Base-by-base conservation (phyloP, 1,284 basidiomycete genomes). In the Testicularia cyperi region DNA sequence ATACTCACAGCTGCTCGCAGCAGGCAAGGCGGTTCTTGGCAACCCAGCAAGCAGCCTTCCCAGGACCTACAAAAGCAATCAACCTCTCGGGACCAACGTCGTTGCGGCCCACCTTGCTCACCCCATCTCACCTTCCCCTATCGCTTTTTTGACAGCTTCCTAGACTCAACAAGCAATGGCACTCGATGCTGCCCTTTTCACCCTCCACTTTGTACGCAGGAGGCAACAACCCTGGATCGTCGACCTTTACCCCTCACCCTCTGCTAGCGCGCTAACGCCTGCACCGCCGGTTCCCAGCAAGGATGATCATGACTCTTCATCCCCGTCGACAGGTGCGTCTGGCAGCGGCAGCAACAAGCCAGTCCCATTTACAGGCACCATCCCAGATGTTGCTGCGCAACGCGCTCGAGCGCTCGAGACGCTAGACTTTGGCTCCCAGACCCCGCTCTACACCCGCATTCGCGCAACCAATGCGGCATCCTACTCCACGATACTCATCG, bases 121-220 rank as follows among this genome's bases (percentile, higher is more conserved):
- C n/a, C n/a, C n/a, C n/a, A n/a, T n/a, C n/a, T n/a, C n/a, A n/a
- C n/a, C 18, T 14, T n/a, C 26, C 23, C 15, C 24, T 18, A 28
- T 31, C 10, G n/a, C 18, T 10, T 47, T 22, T 2, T 27, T 30
- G 23, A 20, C 27, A 20, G 38, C 33, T 35, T 9, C 6, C 28
- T 24, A 21, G 16, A 18, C 23, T 19, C 7, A 20, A 19, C n/a
- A 9, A 6, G 39, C 5, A 4, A 66, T 66, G 65, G 42, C 52
- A 2, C 44, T 67, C 12, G 65, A 67, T 22, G 45, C 60, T 18
- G 53, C 56, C 3, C 52, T 67, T 19, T 67, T 64, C 44, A 67
- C 61, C 7, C 51, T 67, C 8, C 53, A 64, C 21, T 64, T 67
- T 20, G 48, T 64, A 2, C 32, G 60, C 20, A 34, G 60, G 4